Percentiles rank a stretch among this genome's conserved stretches.
Conservation (phyloP, 495 filamentous ascomycete species). For the Penicillium crystallinum region DNA sequence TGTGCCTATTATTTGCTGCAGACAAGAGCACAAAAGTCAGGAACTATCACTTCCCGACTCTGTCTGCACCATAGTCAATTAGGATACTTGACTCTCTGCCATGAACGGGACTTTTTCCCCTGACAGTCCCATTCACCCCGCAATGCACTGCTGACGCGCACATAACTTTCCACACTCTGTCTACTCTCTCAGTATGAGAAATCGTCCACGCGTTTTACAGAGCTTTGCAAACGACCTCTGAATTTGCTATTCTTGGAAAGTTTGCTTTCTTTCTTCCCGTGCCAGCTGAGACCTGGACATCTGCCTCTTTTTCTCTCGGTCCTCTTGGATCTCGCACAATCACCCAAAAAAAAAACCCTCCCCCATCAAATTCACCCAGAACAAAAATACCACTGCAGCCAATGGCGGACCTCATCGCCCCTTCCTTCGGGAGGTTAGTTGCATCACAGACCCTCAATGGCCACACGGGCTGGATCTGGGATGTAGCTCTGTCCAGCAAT, state of each 20-base stretch:
- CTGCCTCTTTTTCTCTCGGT: background rate
- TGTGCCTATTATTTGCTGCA: slow-evolving; percentile 1
- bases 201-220: background rate
- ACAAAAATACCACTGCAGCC: background rate
- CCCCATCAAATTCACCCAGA: background rate
- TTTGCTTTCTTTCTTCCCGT: background rate
- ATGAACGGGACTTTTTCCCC: slow-evolving; percentile 3
- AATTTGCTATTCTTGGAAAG: background rate
- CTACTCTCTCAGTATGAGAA: slow-evolving; percentile 8
- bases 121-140: background rate
- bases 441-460: slow-evolving; percentile 1
- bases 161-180: background rate
- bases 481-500: background rate
- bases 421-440: background rate
- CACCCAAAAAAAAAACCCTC: background rate
- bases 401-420: background rate
- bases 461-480: slow-evolving; percentile 7
- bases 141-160: slow-evolving; percentile 4
- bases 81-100: background rate
- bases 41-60: background rate
- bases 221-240: background rate
- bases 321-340: background rate
- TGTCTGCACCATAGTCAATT: background rate
- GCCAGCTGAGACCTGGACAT: background rate
- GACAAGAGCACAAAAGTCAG: background rate